Evolutionary conservation across 2,329 filamentous ascomycete genomes (phyloP).

Genomic region (Paecilomyces niveus): DNA sequence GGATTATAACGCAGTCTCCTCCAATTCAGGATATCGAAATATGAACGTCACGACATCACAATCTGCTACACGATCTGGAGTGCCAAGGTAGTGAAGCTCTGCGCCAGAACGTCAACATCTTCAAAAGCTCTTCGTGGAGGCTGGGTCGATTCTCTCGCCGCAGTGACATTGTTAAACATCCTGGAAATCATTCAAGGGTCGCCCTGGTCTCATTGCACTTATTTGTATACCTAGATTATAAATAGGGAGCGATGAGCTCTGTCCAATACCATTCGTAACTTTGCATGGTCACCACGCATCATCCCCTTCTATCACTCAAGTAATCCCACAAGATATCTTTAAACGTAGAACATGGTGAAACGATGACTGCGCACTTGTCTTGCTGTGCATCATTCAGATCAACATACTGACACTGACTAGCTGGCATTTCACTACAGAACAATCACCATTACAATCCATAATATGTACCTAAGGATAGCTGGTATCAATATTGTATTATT

Average conservation of each 20-base stretch:
- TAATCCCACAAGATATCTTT: too few relatives aligned
- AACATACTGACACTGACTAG: too few relatives aligned
- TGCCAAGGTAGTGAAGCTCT: background rate
- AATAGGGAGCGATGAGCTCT: background rate
- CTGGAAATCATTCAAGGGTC: too few relatives aligned
- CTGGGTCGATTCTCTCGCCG: background rate
- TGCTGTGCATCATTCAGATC: too few relatives aligned
- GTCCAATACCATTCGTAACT: background rate
- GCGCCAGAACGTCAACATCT: background rate
- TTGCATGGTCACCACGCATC: too few relatives aligned
- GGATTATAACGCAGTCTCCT: conserved; percentile 19
- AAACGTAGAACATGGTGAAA: too few relatives aligned
- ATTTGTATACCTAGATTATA: background rate
- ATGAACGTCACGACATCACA: background rate
- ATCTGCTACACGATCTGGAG: background rate
- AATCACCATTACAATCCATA: too few relatives aligned
- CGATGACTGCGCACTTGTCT: too few relatives aligned
- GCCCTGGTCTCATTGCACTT: background rate
- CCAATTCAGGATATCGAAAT: background rate
- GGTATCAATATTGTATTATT: too few relatives aligned
- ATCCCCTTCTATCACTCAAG: background rate
- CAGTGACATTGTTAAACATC: background rate
- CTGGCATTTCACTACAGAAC: too few relatives aligned
- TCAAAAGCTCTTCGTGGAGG: background rate
- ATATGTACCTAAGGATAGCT: too few relatives aligned